Conservation (phyloP, 1,284 basidiomycete species). For the Ceratobasidium sp. region DNA sequence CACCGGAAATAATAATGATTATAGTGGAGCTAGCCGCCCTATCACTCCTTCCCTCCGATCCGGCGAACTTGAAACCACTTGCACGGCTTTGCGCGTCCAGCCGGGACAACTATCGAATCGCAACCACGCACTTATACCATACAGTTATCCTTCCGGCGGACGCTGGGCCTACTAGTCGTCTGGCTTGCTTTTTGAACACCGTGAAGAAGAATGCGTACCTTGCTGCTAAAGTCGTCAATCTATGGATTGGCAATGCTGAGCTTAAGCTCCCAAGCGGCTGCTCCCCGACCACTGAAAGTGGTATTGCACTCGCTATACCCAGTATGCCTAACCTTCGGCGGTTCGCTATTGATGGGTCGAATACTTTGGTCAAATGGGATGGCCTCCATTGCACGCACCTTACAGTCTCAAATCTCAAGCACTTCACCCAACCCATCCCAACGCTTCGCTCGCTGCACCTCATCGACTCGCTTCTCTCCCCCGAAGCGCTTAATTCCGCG, state of each 20-base stretch:
- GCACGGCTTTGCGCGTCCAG: conserved; percentile 23
- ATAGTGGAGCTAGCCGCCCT: conserved; percentile 3
- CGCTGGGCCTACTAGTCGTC: not conserved
- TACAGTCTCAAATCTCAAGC: conserved; percentile 17
- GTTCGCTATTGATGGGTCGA: conserved; percentile 37
- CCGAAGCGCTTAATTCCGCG: conserved; percentile 3
- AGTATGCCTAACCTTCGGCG: conserved; percentile 23
- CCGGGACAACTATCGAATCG: conserved; percentile 16
- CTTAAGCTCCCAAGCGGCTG: not conserved
- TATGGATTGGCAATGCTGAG: conserved; percentile 31
- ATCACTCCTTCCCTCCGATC: not conserved
- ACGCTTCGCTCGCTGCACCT: conserved; percentile 27
- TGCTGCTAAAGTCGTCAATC: conserved; percentile 23
- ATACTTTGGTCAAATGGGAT: conserved; percentile 14
- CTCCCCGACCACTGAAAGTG: not conserved
- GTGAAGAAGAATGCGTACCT: conserved; percentile 7
- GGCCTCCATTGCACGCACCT: conserved; percentile 17
- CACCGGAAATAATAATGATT: conserved; percentile 31
- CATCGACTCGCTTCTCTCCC: conserved; percentile 19
- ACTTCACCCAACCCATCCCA: conserved; percentile 11
- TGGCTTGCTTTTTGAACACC: conserved; percentile 14
- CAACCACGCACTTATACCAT: conserved; percentile 31
- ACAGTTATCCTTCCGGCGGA: conserved; percentile 20
- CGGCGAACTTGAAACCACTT: not conserved
- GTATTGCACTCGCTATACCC: not conserved